A percentile compares a stretch with the other conserved stretches of the same genome.
phyloP scores from a whole-genome alignment of 768 basidiomycete genomes.

The Suillus variegatus region DNA sequence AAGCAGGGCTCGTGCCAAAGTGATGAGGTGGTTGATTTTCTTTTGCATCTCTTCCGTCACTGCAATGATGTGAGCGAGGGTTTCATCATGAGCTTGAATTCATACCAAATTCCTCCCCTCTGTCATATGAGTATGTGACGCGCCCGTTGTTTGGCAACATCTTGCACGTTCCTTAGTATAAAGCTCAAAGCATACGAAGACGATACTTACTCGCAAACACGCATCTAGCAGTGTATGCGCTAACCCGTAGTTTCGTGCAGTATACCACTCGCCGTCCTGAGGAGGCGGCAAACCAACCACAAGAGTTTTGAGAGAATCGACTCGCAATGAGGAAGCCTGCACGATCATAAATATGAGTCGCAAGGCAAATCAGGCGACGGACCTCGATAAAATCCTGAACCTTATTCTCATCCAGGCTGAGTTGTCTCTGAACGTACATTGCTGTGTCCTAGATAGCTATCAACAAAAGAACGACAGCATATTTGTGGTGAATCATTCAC shows the following conservation, averaged over 20 bases:
- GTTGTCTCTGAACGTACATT: conserved; percentile 43
- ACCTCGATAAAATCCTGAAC: conserved; percentile 52
- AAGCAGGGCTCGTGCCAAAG: conserved; percentile 41
- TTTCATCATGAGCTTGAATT: background rate
- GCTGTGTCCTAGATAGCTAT: conserved; percentile 39
- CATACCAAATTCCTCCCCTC: conserved; percentile 23
- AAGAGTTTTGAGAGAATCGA: conserved; percentile 41
- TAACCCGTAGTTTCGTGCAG: conserved; percentile 44
- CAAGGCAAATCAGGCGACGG: background rate
- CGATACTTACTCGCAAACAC: conserved; percentile 35
- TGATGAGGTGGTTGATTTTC: conserved; percentile 42
- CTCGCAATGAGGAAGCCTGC: conserved; percentile 42
- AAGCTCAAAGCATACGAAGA: background rate
- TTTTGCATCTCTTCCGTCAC: conserved; percentile 37
- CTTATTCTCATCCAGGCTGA: conserved; percentile 38
- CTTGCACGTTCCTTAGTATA: conserved; percentile 21
- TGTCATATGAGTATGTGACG: conserved; percentile 27
- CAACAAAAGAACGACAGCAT: background rate
- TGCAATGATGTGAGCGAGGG: conserved; percentile 13
- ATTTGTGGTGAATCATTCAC: conserved; percentile 22
- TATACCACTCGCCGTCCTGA: conserved; percentile 34
- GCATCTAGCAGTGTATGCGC: conserved; percentile 40
- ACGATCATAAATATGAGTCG: background rate
- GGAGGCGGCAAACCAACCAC: conserved; percentile 47
- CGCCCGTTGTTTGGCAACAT: conserved; percentile 44